Conservation (phyloP, 495 filamentous ascomycete species). For the Neurospora sp. region DNA sequence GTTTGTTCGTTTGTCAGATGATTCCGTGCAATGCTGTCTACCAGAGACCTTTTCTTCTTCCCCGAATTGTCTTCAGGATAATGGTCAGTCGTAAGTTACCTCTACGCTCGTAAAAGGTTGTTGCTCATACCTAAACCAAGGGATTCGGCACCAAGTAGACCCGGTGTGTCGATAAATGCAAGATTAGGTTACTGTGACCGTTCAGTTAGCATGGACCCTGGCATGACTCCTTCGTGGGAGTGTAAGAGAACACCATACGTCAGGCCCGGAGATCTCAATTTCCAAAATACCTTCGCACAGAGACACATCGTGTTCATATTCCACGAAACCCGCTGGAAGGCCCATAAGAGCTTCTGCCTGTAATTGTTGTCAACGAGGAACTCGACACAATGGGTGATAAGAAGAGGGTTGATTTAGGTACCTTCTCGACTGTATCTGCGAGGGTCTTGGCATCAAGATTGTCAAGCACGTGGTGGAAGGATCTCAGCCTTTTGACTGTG, state of each 20-base stretch:
- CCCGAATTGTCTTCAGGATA: neutral
- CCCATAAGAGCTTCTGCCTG: conserved; percentile 32
- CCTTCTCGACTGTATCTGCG: conserved; percentile 11
- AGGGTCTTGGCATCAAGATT: conserved; percentile 11
- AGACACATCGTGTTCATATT: conserved; percentile 8
- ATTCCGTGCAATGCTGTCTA: conserved; percentile 7
- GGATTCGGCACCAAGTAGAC: neutral
- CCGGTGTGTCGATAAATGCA: neutral
- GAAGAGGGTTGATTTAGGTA: neutral
- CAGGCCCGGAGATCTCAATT: conserved; percentile 45
- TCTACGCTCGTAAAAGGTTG: neutral
- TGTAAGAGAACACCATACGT: conserved; percentile 9
- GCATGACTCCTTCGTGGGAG: neutral
- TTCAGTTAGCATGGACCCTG: neutral
- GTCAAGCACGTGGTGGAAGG: conserved; percentile 2
- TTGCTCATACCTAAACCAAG: neutral
- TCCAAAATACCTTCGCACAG: conserved; percentile 44
- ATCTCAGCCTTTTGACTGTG: too few species aligned
- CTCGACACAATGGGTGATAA: neutral
- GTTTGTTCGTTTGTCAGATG: conserved; percentile 14
- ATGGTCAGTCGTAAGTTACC: neutral
- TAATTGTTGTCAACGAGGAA: neutral
- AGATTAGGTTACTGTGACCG: neutral
- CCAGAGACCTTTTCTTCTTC: conserved; percentile 4
- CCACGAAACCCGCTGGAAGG: conserved; percentile 13